Evolutionary conservation across 305 asterid species (phyloP).

Genomic region (Solanum hybrid): DNA sequence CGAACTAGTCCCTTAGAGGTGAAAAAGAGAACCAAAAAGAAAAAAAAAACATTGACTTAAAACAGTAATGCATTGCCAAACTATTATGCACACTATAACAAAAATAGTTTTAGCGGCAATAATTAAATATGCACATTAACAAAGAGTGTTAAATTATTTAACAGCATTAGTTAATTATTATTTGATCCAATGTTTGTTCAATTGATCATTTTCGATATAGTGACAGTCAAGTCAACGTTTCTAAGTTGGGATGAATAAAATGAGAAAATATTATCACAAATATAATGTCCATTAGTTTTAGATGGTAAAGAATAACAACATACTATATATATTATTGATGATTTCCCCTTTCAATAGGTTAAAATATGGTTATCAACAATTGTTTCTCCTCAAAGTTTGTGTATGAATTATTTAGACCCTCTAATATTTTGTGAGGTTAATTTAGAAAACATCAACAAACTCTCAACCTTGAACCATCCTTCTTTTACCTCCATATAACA

Average conservation of each 20-base stretch:
- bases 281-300: background rate
- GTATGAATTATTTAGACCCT: background rate
- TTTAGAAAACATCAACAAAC: background rate
- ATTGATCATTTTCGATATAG: too few relatives aligned
- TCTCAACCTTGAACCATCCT: slow-evolving; percentile 7
- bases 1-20: background rate
- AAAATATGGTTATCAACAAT: background rate
- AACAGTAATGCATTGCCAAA: background rate
- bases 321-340: background rate
- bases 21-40: background rate
- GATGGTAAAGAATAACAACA: background rate
- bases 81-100: background rate
- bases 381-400: background rate
- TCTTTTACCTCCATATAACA: slow-evolving; percentile 26
- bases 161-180: background rate
- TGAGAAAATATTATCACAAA: background rate
- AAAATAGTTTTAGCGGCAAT: background rate
- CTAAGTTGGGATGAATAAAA: background rate
- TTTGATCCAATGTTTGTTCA: background rate
- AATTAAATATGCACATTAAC: background rate
- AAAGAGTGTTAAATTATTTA: too few relatives aligned
- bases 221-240: background rate
- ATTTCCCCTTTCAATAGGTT: background rate
- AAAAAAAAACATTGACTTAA: background rate
- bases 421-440: background rate